Evolutionary conservation across 257 asterid genomes (phyloP).

Genomic region (Rubia yunnanensis): DNA sequence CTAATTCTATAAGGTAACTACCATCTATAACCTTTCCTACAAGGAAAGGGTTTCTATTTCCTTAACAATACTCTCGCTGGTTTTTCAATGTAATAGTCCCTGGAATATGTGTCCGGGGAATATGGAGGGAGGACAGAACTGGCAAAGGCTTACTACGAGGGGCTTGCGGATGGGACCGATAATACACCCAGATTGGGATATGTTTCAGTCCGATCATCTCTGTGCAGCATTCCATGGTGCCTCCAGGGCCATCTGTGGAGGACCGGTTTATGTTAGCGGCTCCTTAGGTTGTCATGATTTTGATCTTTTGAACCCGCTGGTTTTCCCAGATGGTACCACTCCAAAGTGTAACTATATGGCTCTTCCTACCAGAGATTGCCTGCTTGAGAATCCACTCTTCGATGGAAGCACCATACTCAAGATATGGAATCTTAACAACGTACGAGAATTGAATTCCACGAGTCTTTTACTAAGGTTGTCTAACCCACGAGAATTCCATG

Average conservation of each 20-base stretch:
- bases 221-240: slow-evolving; percentile 74
- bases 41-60: no score
- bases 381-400: slow-evolving; percentile 67
- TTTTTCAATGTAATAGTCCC: slow-evolving; percentile 20
- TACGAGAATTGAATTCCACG: slow-evolving; percentile 15
- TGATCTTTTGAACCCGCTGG: slow-evolving; percentile 47
- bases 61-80: no score
- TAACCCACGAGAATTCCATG: no score
- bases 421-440: slow-evolving; percentile 78
- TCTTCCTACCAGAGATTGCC: slow-evolving; percentile 72
- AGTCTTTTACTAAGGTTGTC: not conserved
- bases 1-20: no score
- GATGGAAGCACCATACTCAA: slow-evolving; percentile 62
- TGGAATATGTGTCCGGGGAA: slow-evolving; percentile 50
- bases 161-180: slow-evolving; percentile 78
- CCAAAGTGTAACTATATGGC: slow-evolving; percentile 65
- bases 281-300: slow-evolving; percentile 66
- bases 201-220: slow-evolving; percentile 66
- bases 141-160: slow-evolving; percentile 62
- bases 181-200: slow-evolving; percentile 82
- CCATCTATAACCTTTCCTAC: no score
- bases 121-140: slow-evolving; percentile 68
- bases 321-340: slow-evolving; percentile 52
- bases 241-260: slow-evolving; percentile 73
- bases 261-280: slow-evolving; percentile 71